Conservation (phyloP, 768 basidiomycete genomes). For the Leccinum variicolor region DNA sequence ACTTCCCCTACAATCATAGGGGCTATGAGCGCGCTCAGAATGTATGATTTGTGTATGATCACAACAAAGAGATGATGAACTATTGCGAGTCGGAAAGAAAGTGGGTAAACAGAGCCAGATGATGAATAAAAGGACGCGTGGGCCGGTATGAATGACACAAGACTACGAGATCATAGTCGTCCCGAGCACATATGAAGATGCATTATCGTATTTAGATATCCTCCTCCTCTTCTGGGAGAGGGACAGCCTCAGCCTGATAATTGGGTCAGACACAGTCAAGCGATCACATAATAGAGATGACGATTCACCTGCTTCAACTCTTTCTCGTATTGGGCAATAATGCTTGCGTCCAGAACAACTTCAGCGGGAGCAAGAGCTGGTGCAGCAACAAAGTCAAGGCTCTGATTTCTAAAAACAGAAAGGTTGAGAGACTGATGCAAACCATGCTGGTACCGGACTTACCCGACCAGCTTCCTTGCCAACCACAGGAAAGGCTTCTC, state of each 20-base stretch:
- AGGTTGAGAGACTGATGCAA: not conserved
- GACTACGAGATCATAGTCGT: constrained; percentile 20
- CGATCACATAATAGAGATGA: not conserved
- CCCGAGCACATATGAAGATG: constrained; percentile 18
- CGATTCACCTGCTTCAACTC: constrained; percentile 67
- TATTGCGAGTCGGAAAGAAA: constrained; percentile 24
- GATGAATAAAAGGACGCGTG: constrained; percentile 16
- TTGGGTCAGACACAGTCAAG: constrained; percentile 8
- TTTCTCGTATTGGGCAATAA: constrained; percentile 77
- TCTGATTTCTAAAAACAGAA: constrained; percentile 56
- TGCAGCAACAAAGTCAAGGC: constrained; percentile 94
- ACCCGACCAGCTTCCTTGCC: constrained; percentile 97
- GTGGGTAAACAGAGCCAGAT: constrained; percentile 12
- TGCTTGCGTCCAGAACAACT: constrained; percentile 70
- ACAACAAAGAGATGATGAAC: constrained; percentile 21
- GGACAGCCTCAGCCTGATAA: constrained; percentile 77
- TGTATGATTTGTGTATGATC: constrained; percentile 23
- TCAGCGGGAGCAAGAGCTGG: constrained; percentile 95
- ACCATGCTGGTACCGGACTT: constrained; percentile 27
- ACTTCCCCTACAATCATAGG: constrained; percentile 3
- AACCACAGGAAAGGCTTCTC: constrained; percentile 99
- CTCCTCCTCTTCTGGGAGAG: constrained; percentile 97
- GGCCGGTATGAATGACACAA: constrained; percentile 19
- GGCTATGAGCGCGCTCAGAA: constrained; percentile 3
- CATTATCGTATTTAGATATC: constrained; percentile 51